Evolutionary conservation across 2,329 filamentous ascomycete genomes (phyloP), one percentile per base, ranked within the genome.

Genomic region (Neofusicoccum ribis): DNA sequence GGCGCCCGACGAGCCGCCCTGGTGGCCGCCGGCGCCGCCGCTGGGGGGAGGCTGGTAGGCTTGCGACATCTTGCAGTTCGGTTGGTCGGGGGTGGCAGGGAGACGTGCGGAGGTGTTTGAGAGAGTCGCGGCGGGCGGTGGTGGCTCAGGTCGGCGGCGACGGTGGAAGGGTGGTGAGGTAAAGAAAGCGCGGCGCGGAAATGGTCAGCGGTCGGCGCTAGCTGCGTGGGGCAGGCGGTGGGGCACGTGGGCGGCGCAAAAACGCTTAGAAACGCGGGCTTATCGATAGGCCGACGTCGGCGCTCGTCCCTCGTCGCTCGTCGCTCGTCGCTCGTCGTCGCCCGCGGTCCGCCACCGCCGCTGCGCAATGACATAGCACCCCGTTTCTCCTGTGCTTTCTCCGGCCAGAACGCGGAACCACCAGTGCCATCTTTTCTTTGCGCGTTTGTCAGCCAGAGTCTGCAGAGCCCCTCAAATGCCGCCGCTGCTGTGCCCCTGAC

Each of bases 1-100:
- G 66, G 83, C 81, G 69, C 75, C 72, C 54, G 64, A 65, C 43
- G 68, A 63, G 65, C 69, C 67, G 63, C 34, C 60, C 39, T 41
- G 64, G 51, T 68, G 63, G 61, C 65, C 61, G 39, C 61, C 56
- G 20, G 20, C 52, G 37, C 31, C 36, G 54, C 61, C 36, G 44
- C 41, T 62, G 44, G 65, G 41, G 27, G 66, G 66, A 12, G 67
- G 67, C 50, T 67, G 65, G 65, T 68, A 68, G 52, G 59, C 37
- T 54, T 58, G 65, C 47, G 64, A 68, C 65, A 65, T 68, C 43
- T 11, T 39, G 31, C 20, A 2, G 17, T 2, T 15, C 12, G 31
- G 11, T 17, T 43, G 52, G 27, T 7, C 23, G 44, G 14, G 12
- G 12, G 39, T 2, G 8, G 54, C 17, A 46, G 17, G 46, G 7